Conservation (phyloP, 2,329 filamentous ascomycete species). For the Paraconiothyrium sp. region DNA sequence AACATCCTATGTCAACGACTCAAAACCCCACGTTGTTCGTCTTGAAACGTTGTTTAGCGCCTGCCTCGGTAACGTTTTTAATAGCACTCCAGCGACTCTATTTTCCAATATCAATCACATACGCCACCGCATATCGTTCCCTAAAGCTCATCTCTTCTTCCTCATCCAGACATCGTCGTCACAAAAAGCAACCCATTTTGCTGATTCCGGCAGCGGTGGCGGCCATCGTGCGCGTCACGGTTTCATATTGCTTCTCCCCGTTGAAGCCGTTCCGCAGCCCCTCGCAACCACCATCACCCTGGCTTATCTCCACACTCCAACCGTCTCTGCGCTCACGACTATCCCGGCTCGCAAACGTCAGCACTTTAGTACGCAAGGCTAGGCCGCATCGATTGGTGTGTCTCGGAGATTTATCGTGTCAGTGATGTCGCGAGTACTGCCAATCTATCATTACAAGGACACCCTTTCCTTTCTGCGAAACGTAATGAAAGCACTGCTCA, state of each 20-base stretch:
- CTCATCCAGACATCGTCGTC: background rate
- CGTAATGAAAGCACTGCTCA: background rate
- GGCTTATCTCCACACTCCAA: background rate
- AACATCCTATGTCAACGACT: background rate
- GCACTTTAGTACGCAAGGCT: background rate
- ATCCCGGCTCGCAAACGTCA: background rate
- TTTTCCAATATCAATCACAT: background rate
- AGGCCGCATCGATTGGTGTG: background rate
- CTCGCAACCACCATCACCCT: background rate
- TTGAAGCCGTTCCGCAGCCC: background rate
- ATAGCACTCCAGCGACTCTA: background rate
- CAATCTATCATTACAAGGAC: background rate
- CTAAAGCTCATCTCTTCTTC: background rate
- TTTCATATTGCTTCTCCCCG: constrained; percentile 8
- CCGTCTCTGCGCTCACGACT: background rate
- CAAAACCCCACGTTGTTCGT: background rate
- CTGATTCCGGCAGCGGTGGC: background rate
- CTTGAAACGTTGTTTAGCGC: constrained; percentile 4
- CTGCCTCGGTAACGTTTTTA: constrained; percentile 3
- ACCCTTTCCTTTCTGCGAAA: constrained; percentile 2
- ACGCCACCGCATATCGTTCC: background rate
- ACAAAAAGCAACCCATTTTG: background rate
- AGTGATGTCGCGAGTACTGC: too few relatives aligned
- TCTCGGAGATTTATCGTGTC: background rate
- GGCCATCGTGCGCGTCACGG: background rate